Base-by-base conservation (phyloP, 2,329 filamentous ascomycete species). In the Talaromyces atroroseus region DNA sequence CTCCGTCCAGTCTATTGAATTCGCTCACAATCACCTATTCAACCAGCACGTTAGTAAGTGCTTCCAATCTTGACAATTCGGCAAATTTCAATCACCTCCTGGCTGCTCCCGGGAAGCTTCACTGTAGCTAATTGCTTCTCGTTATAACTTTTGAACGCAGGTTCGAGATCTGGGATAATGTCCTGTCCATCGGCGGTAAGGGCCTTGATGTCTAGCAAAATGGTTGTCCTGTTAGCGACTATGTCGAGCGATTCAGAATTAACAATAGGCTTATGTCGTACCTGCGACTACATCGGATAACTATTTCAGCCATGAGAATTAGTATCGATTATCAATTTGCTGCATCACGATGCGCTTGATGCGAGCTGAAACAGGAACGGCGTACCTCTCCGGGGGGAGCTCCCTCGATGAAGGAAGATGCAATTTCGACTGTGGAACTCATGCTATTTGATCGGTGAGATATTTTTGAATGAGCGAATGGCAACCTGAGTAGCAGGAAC, bases 301-400 rank as follows among this genome's bases (percentile, higher is more conserved):
- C 90, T 95, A 63, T 52, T 58, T 36, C 50, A 48, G n/a, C 2
- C 7, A 44, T 44, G 20, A 18, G 10, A 47, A 47, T 53, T 8
- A 47, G 38, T 6, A 36, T 21, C n/a, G 7, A 6, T 5, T 10
- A 10, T 23, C 47, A 51, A 36, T 23, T 11, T n/a, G 11, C 10
- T 44, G 20, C 10, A 14, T 11, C 18, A 21, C 21, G 40, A 29
- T 36, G 47, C n/a, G 45, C 16, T 36, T 3, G 32, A 36, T 36
- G 32, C 32, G 32, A 23, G 21, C 12, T 40, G 48, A 23, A 57
- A 40, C 29, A 36, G 8, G 44, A 24, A 52, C 12, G 44, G 26
- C 47, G 52, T 83, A 96, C 92, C 88, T 99, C 94, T 79, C 94
- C 94, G 21, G 94, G 94, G 49, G 94, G 94, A 66, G 94, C 91